phyloP scores from a whole-genome alignment of 192 early-diverging fungal genomes.

The Pilaira anomala region DNA sequence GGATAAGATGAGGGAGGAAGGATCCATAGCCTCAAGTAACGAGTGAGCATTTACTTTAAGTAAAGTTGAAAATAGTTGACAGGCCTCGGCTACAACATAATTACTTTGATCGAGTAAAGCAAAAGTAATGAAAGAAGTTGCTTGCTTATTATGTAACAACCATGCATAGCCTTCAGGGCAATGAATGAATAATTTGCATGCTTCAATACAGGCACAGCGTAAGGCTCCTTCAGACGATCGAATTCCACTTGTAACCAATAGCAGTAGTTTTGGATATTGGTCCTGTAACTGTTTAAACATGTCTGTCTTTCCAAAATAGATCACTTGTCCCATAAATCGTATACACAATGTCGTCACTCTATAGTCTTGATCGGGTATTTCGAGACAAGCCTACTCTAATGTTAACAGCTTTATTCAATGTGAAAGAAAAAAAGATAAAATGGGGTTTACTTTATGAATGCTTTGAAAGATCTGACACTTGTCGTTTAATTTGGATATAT shows the following conservation, averaged over 20 bases:
- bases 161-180: constrained; percentile 5
- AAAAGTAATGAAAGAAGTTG: constrained; percentile 25
- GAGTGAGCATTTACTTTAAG: constrained; percentile 34
- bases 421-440: constrained; percentile 2
- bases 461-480: not conserved
- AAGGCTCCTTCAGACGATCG: constrained; percentile 19
- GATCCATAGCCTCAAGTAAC: constrained; percentile 36
- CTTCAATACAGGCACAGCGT: constrained; percentile 25
- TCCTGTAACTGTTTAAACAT: constrained; percentile 1
- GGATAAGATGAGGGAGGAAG: constrained; percentile 34
- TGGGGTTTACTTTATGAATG: constrained; percentile 1
- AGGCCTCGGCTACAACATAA: constrained; percentile 43
- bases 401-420: too few relatives aligned
- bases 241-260: not conserved
- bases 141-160: constrained; percentile 36
- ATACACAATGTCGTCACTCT: constrained; percentile 26
- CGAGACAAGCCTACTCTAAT: constrained; percentile 23
- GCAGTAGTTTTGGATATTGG: not conserved
- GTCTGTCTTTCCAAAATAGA: not conserved
- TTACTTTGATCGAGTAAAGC: constrained; percentile 45
- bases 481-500: not conserved
- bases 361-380: constrained; percentile 24
- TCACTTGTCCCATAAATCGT: constrained; percentile 25
- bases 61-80: constrained; percentile 39
- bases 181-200: constrained; percentile 17